These are phyloP conservation scores for Cadophora luteo-olivacea DNA, from an alignment of 2,329 filamentous ascomycete genomes.

Conservation along the genomic window DNA sequence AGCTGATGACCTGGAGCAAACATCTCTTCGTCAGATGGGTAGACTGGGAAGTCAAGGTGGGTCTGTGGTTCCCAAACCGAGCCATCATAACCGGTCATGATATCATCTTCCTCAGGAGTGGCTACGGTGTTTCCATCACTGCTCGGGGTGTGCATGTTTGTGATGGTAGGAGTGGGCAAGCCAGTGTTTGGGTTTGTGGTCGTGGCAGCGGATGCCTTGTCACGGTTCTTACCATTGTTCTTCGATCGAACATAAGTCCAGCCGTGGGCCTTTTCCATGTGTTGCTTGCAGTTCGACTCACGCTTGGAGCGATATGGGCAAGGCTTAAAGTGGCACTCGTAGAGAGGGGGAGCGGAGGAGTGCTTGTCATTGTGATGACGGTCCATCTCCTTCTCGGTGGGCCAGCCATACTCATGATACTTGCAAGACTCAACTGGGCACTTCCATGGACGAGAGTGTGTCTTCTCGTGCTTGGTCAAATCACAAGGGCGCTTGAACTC, in stretches of 20 bases:
- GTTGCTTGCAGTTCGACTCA: conserved; percentile 96
- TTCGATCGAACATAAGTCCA: conserved; percentile 93
- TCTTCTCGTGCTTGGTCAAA: conserved; percentile 97
- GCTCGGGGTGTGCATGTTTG: conserved; percentile 62
- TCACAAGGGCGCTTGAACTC: conserved; percentile 98
- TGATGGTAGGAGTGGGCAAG: conserved; percentile 66
- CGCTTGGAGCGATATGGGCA: conserved; percentile 96
- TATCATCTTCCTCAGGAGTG: conserved; percentile 41
- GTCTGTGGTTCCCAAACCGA: conserved; percentile 30
- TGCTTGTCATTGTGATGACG: conserved; percentile 98
- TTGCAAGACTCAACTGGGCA: conserved; percentile 84
- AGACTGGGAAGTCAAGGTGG: conserved; percentile 38
- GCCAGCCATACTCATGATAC: conserved; percentile 89
- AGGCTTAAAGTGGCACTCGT: conserved; percentile 79
- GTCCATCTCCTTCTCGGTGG: conserved; percentile 96
- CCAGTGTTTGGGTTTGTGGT: conserved; percentile 42
- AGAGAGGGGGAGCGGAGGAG: conserved; percentile 78
- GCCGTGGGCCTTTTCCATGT: conserved; percentile 96
- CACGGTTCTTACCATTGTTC: conserved; percentile 74
- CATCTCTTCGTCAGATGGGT: conserved; percentile 38
- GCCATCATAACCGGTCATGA: conserved; percentile 29
- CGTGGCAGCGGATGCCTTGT: conserved; percentile 48
- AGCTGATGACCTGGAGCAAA: conserved; percentile 35
- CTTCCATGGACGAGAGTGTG: conserved; percentile 95
- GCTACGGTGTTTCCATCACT: conserved; percentile 49